Conservation (phyloP, 2,329 filamentous ascomycete species). For the Phaeosphaeria sp. region DNA sequence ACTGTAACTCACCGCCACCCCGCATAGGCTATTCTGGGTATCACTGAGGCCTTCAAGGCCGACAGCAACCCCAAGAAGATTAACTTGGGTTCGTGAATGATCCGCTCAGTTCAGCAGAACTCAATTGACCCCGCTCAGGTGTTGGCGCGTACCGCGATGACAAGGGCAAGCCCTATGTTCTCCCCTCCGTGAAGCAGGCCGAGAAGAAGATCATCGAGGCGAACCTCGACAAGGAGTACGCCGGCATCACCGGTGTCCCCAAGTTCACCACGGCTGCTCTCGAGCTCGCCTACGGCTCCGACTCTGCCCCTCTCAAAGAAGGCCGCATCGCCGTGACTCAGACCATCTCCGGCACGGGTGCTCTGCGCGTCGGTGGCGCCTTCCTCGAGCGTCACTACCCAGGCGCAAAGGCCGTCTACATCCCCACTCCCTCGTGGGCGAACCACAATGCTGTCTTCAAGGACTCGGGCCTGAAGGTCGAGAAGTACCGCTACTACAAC, state of each 20-base stretch:
- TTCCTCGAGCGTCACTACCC: slow-evolving; percentile 94
- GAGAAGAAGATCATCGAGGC: slow-evolving; percentile 84
- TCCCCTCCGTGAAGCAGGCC: slow-evolving; percentile 88
- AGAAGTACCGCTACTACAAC: slow-evolving; percentile 99
- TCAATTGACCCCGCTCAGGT: slow-evolving; percentile 59
- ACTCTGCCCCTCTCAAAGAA: slow-evolving; percentile 76
- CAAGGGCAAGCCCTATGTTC: slow-evolving; percentile 96
- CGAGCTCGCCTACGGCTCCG: slow-evolving; percentile 84
- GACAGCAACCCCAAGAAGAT: slow-evolving; percentile 95
- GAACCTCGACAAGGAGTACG: slow-evolving; percentile 94
- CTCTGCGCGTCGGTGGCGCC: slow-evolving; percentile 90
- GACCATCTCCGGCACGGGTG: slow-evolving; percentile 97
- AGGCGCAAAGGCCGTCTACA: slow-evolving; percentile 92
- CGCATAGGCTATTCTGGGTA: slow-evolving; percentile 77
- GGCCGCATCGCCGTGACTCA: slow-evolving; percentile 89
- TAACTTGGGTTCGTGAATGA: slow-evolving; percentile 75
- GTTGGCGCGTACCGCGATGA: slow-evolving; percentile 99
- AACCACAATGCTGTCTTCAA: slow-evolving; percentile 98
- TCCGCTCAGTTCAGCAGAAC: not conserved
- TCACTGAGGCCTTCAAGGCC: slow-evolving; percentile 99
- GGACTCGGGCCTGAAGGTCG: slow-evolving; percentile 87
- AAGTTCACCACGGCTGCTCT: slow-evolving; percentile 93
- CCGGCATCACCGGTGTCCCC: slow-evolving; percentile 94
- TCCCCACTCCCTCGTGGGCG: slow-evolving; percentile 95
- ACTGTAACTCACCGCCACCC: slow-evolving; percentile 26